A percentile compares a stretch with the other conserved stretches of the same genome.
Conservation (phyloP, 2,329 filamentous ascomycete genomes). For the Fusarium beomiforme region DNA sequence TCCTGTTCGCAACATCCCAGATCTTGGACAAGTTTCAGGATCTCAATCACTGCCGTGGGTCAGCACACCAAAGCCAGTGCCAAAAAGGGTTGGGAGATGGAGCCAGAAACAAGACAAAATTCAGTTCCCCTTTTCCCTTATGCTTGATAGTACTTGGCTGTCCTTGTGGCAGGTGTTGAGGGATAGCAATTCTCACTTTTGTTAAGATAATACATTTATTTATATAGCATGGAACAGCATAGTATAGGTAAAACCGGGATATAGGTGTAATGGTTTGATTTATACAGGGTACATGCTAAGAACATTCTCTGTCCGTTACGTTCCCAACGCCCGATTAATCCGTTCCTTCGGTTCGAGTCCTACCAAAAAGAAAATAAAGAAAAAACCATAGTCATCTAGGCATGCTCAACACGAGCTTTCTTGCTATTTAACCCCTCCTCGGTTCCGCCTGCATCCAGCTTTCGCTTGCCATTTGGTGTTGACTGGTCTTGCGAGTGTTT, state of each 20-base stretch:
- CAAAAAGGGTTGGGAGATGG: not conserved
- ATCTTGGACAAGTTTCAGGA: not conserved
- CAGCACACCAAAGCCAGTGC: not conserved
- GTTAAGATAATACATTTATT: conserved; percentile 34
- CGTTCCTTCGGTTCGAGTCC: not conserved
- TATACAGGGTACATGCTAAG: conserved; percentile 31
- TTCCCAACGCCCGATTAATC: conserved; percentile 23
- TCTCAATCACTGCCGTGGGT: not conserved
- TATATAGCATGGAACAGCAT: conserved; percentile 37
- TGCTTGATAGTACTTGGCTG: conserved; percentile 25
- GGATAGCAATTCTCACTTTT: conserved; percentile 32
- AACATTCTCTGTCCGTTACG: conserved; percentile 19
- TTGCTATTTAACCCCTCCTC: conserved; percentile 54
- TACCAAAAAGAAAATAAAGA: not conserved
- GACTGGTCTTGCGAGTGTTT: conserved; percentile 39
- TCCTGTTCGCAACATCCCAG: not conserved
- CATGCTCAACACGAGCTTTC: conserved; percentile 56
- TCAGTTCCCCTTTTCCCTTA: conserved; percentile 13
- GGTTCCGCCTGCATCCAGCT: conserved; percentile 47
- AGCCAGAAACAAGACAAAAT: not conserved
- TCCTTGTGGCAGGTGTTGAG: conserved; percentile 23
- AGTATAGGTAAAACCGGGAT: conserved; percentile 34
- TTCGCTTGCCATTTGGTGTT: conserved; percentile 57
- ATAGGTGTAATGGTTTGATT: conserved; percentile 31
- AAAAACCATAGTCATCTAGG: conserved; percentile 21